Base-by-base conservation (phyloP, 2,329 filamentous ascomycete genomes). In the Hirsutella thompsonii region DNA sequence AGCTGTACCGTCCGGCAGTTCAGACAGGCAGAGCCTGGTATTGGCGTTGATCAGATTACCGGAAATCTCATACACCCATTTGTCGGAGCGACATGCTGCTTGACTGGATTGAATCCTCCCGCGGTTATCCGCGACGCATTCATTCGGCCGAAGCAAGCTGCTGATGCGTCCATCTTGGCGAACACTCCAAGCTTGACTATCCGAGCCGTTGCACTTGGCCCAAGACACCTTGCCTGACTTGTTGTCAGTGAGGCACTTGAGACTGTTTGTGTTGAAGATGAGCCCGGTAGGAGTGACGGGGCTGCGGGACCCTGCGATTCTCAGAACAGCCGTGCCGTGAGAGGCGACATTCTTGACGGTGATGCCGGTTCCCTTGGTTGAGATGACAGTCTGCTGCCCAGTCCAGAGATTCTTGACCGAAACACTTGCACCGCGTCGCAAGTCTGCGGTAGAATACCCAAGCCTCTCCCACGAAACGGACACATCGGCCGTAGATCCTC, bases 181-280 rank as follows among this genome's bases (percentile, higher is more conserved):
- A 10, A 58, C 50, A 42, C 52, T 55, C 67, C 68, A 72, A 5
- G 67, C 57, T 52, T 72, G 68, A 3, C 49, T 49, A 46, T 65
- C 57, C 0, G 48, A 46, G 8, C 53, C 67, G 26, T 57, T 52
- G 43, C 67, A 70, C 3, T 50, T 44, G 4, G 48, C 46, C 50
- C 62, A 69, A 1, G 28, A 48, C 5, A 66, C 48, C 6, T 41
- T 47, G 8, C 50, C 49, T 2, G 49, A 44, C 29, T 30, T 38
- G 40, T 45, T 33, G 5, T 58, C 61, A 4, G 64, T 64, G 28
- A 72, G 52, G 44, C 65, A 68, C 23, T 60, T 58, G 9, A 62
- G 52, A 2, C 64, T 67, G 19, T 58, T 62, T 0, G 67, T 69
- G 47, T 71, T 70, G 52, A 72, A 69, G 38, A 72, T 62, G 48